phyloP scores from a whole-genome alignment of 257 asterid genomes.

The Przewalskia tangutica region DNA sequence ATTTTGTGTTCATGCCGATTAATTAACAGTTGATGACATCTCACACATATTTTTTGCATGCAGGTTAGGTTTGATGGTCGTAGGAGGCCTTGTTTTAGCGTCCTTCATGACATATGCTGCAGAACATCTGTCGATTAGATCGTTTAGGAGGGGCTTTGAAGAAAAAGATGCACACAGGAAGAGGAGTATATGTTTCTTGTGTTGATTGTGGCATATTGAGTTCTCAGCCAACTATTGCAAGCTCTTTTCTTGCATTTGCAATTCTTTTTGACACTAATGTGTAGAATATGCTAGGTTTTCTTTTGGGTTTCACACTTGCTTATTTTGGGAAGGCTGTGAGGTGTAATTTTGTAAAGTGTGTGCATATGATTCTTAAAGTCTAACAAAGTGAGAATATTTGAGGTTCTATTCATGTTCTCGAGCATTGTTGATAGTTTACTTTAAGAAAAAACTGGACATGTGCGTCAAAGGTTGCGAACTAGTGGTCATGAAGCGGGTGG shows the following conservation, averaged over 20 bases:
- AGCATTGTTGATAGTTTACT: not conserved
- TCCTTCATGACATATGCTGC: slow-evolving; percentile 82
- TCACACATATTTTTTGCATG: not conserved
- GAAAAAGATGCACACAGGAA: slow-evolving; percentile 49
- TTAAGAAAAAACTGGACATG: not conserved
- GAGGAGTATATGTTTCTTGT: slow-evolving; percentile 39
- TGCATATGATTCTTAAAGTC: not conserved
- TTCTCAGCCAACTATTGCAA: slow-evolving; percentile 14
- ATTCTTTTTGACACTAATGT: slow-evolving; percentile 19
- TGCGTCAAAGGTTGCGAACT: not conserved
- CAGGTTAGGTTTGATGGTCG: slow-evolving; percentile 86
- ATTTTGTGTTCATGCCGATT: not conserved
- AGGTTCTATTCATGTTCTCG: not conserved
- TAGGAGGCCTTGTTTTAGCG: slow-evolving; percentile 53
- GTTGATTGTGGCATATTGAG: slow-evolving; percentile 24
- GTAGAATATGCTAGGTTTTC: slow-evolving; percentile 7
- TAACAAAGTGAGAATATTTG: not conserved
- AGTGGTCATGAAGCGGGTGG: not conserved
- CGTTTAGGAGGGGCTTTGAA: slow-evolving; percentile 62
- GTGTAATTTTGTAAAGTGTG: not conserved
- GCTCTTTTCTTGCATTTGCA: not conserved
- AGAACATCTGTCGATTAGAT: slow-evolving; percentile 56
- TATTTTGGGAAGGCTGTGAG: not conserved
- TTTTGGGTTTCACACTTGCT: not conserved
- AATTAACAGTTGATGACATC: slow-evolving; percentile 3